Conservation (phyloP, 2,329 filamentous ascomycete species). For the Keithomyces neogunnii region DNA sequence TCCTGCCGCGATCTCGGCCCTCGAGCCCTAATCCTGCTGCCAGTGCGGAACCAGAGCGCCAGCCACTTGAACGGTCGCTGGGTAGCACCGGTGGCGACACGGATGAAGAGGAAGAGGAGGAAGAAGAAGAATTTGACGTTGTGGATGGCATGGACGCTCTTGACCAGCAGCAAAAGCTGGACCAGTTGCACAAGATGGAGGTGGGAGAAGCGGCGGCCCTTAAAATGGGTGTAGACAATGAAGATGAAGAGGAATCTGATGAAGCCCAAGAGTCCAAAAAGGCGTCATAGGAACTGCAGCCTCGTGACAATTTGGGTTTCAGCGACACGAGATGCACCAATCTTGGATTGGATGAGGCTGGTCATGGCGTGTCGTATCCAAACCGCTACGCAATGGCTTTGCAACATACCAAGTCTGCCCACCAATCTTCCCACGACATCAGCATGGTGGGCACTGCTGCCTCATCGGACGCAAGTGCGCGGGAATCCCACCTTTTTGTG, state of each 20-base stretch:
- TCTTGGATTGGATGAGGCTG: background rate
- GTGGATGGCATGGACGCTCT: conserved; percentile 33
- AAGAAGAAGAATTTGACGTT: conserved; percentile 36
- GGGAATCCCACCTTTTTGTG: background rate
- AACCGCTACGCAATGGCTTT: background rate
- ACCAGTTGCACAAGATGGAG: conserved; percentile 52
- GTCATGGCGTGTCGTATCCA: background rate
- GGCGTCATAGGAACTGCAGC: conserved; percentile 23
- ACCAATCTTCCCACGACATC: background rate
- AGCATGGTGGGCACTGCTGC: background rate
- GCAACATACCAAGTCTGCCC: background rate
- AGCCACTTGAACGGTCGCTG: conserved; percentile 15
- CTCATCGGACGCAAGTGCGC: background rate
- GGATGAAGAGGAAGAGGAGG: conserved; percentile 30
- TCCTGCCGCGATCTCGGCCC: conserved; percentile 13
- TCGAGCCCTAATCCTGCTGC: conserved; percentile 9
- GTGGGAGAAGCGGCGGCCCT: conserved; percentile 48
- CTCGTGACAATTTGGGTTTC: conserved; percentile 1
- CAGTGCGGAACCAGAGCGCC: conserved; percentile 12
- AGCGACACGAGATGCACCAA: background rate
- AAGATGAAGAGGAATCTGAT: conserved; percentile 29
- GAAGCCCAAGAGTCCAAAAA: conserved; percentile 14
- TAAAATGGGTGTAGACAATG: conserved; percentile 27
- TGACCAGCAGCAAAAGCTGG: conserved; percentile 37
- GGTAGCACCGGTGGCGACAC: conserved; percentile 32